Conservation (phyloP, 768 basidiomycete genomes). For the Chlorophyllum brunneum region DNA sequence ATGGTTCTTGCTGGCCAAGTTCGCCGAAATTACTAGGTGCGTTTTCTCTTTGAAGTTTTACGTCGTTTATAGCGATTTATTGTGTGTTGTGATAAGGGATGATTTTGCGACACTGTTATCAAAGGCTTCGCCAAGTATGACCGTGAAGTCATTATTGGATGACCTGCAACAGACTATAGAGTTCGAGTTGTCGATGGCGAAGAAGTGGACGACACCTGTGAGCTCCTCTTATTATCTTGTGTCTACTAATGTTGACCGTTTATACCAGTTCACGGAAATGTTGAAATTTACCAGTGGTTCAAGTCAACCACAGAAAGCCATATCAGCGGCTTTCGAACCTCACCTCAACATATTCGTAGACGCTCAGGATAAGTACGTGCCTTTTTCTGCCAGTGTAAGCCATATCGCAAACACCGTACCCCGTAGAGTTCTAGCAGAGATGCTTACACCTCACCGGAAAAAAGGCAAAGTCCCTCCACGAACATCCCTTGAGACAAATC, state of each 20-base stretch:
- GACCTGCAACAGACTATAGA: slow-evolving; percentile 83
- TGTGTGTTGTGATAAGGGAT: slow-evolving; percentile 56
- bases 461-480: slow-evolving; percentile 45
- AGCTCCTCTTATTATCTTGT: slow-evolving; percentile 12
- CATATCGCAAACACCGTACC: not conserved
- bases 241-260: not conserved
- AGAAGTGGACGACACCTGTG: slow-evolving; percentile 80
- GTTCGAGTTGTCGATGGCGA: slow-evolving; percentile 78
- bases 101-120: slow-evolving; percentile 80
- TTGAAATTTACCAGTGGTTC: slow-evolving; percentile 48
- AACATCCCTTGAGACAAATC: slow-evolving; percentile 59
- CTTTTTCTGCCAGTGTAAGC: not conserved
- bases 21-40: slow-evolving; percentile 88
- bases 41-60: slow-evolving; percentile 9
- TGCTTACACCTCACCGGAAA: slow-evolving; percentile 80
- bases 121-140: slow-evolving; percentile 69
- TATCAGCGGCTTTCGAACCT: slow-evolving; percentile 89
- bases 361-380: slow-evolving; percentile 85
- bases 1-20: slow-evolving; percentile 77
- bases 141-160: slow-evolving; percentile 79
- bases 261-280: slow-evolving; percentile 58
- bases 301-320: slow-evolving; percentile 56
- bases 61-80: not conserved
- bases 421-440: slow-evolving; percentile 78
- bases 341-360: slow-evolving; percentile 93